Conservation (phyloP, 805 yeast genomes). For the Lachancea lanzarotensis region DNA sequence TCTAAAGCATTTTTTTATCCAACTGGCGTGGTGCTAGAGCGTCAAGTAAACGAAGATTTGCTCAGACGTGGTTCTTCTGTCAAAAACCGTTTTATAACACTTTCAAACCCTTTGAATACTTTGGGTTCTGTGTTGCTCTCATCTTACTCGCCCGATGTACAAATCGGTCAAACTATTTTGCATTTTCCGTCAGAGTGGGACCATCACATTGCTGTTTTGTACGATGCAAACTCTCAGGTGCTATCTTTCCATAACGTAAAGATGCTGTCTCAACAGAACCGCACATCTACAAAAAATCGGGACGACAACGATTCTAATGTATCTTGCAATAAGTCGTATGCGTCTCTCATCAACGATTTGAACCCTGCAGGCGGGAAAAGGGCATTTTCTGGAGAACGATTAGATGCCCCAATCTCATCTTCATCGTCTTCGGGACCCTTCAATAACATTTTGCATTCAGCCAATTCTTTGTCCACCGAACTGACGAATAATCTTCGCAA, state of each 20-base stretch:
- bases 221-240: constrained; percentile 14
- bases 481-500: constrained; percentile 14
- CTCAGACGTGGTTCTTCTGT: no score
- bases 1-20: constrained; percentile 56
- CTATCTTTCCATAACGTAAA: constrained; percentile 24
- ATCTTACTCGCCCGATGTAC: not conserved
- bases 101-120: constrained; percentile 70
- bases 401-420: constrained; percentile 1
- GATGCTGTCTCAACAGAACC: constrained; percentile 10
- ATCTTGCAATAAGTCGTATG: constrained; percentile 4
- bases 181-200: constrained; percentile 23
- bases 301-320: not conserved
- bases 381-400: not conserved
- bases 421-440: constrained; percentile 3
- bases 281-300: not conserved
- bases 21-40: constrained; percentile 61
- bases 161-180: constrained; percentile 12
- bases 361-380: not conserved
- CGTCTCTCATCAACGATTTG: constrained; percentile 1
- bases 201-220: constrained; percentile 26
- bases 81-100: constrained; percentile 46
- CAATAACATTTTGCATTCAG: constrained; percentile 1
- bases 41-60: constrained; percentile 26
- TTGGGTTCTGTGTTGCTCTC: constrained; percentile 50
- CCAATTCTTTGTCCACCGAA: constrained; percentile 2